Conservation (phyloP, 1,284 basidiomycete species). For the Ceratobasidium sp. region DNA sequence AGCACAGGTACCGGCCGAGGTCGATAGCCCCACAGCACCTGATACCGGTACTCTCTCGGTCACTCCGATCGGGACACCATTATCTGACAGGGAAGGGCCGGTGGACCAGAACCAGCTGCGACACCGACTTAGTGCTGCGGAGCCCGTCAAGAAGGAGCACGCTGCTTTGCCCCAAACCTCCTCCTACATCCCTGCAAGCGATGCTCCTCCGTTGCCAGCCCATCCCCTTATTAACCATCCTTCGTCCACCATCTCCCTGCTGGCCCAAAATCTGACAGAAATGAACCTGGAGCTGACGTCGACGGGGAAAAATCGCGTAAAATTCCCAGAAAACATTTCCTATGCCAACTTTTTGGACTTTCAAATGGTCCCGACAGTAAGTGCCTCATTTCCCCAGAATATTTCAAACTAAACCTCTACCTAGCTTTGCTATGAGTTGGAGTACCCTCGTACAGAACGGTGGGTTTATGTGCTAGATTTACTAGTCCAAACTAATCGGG, state of each 20-base stretch:
- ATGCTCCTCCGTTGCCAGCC: conserved; percentile 42
- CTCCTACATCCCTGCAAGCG: conserved; percentile 34
- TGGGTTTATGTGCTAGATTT: conserved; percentile 49
- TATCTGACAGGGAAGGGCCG: not conserved
- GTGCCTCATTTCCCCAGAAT: not conserved
- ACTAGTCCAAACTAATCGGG: not conserved
- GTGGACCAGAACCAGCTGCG: not conserved
- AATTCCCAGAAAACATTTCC: conserved; percentile 88
- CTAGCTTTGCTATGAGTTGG: conserved; percentile 79
- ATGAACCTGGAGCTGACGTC: conserved; percentile 79
- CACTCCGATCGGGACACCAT: conserved; percentile 24
- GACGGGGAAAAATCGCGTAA: conserved; percentile 66
- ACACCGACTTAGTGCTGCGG: conserved; percentile 31
- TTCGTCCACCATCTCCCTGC: conserved; percentile 65
- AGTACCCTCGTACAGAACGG: conserved; percentile 90
- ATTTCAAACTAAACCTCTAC: not conserved
- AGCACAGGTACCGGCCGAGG: conserved; percentile 46
- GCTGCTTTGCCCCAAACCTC: conserved; percentile 2
- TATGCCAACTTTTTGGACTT: conserved; percentile 87
- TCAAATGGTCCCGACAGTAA: conserved; percentile 85
- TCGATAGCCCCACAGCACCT: not conserved
- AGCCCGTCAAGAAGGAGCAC: conserved; percentile 14
- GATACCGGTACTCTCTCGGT: conserved; percentile 23
- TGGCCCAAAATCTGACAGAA: conserved; percentile 80
- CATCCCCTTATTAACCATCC: conserved; percentile 79